These are phyloP conservation scores for Suhomyces prunicola DNA, from an alignment of 805 yeast species.

Conservation along the genomic window DNA sequence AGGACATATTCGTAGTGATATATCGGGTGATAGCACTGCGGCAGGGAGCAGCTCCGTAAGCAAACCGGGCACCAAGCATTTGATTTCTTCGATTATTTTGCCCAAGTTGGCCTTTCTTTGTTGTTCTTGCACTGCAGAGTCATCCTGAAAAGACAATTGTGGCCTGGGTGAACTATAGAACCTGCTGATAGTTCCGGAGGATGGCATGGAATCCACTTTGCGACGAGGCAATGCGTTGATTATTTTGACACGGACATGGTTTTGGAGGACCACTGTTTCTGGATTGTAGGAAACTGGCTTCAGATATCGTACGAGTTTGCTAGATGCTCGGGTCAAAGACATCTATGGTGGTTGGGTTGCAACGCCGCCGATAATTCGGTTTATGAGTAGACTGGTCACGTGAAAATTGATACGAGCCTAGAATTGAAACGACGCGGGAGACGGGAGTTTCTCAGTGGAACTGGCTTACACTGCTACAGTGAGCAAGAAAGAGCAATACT, in stretches of 20 bases:
- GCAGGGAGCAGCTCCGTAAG: constrained; percentile 45
- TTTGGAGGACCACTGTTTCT: not conserved
- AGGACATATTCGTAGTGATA: constrained; percentile 57
- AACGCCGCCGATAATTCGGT: not conserved
- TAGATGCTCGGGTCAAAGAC: not conserved
- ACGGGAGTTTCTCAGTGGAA: too few species aligned
- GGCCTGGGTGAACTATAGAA: not conserved
- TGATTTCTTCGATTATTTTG: constrained; percentile 46
- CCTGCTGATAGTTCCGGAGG: not conserved
- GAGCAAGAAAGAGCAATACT: too few species aligned
- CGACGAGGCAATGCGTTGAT: not conserved
- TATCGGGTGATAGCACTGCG: constrained; percentile 40
- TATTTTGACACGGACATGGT: not conserved
- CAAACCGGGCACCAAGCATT: constrained; percentile 48
- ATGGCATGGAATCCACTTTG: not conserved
- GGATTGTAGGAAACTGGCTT: not conserved
- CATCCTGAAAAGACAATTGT: not conserved
- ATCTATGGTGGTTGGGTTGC: not conserved
- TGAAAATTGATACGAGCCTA: not conserved
- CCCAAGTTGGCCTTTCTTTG: constrained; percentile 52
- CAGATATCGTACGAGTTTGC: not conserved
- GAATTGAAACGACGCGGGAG: too few species aligned
- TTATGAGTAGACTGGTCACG: not conserved
- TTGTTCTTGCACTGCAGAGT: constrained; percentile 16
- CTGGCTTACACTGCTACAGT: too few species aligned